Evolutionary conservation across 306 rosid genomes (phyloP), one percentile per base, ranked within the genome.

Genomic region (Acacia melanoxylon): DNA sequence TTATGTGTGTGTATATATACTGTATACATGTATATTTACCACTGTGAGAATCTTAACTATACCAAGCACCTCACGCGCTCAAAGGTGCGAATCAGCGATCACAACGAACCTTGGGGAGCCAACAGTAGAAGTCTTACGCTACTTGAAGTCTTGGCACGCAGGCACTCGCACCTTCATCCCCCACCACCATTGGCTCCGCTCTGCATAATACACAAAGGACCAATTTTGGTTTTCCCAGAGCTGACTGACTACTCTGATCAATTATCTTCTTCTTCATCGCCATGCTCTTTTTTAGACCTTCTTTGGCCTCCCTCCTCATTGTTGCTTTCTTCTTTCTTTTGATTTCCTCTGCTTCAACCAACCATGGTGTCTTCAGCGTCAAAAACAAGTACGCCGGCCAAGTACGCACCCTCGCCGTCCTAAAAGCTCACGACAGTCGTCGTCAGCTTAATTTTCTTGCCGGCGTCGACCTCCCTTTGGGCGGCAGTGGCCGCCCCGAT

Each of bases 401-500:
- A 27, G 89, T 91, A 8, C 98, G 76, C 35, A 87, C 98, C 24
- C 90, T 95, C 54, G 81, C 88, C 78, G 75, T 79, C 48, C 91
- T 95, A 31, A 95, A 92, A 74, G 98, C 94, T 51, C 99, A 95
- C 80, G 99, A 95, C 76, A 89, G 37, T 74, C 92, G 83, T 76
- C 99, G 98, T 58, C 97, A 92, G 85, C 94, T 92, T 66, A 79
- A 92, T 19, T 79, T 95, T 37, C 94, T 95, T 68, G 85, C 98
- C 51, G 98, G 97, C 77, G 97, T 95, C 77, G 98, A 95, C 87
- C 90, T 95, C 62, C 98, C 98, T 24, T 72, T 95, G 49, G 99
- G 99, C 24, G 99, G 99, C 51, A 78, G 85, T 66, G 99, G 99
- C 76, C 97, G 99, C 42, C 99, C 99, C 29, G 94, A 92, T 78